Conservation (phyloP, 2,329 filamentous ascomycete species). For the Arthrocladium fulminans region DNA sequence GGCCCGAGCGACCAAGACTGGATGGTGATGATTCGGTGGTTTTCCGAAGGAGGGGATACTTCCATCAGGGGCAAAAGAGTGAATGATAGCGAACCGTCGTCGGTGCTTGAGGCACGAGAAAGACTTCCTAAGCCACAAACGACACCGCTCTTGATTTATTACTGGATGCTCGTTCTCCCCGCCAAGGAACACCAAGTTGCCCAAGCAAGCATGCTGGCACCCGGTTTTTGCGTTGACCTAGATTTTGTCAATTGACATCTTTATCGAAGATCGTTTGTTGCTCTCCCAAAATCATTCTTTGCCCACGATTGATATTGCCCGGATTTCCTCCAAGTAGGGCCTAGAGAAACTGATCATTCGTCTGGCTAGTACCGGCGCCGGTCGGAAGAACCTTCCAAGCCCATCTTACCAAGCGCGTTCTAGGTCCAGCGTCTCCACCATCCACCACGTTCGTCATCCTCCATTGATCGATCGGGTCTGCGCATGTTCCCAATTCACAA, state of each 20-base stretch:
- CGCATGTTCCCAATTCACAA: not conserved
- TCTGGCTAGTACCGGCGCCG: too few species aligned
- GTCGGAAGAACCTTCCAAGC: too few species aligned
- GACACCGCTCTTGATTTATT: not conserved
- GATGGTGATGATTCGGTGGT: not conserved
- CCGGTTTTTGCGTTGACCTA: not conserved
- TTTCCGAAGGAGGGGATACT: not conserved
- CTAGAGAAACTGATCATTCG: too few species aligned
- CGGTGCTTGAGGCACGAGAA: not conserved
- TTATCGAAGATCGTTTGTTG: not conserved
- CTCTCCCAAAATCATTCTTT: not conserved
- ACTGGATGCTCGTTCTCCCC: not conserved
- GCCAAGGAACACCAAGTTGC: not conserved
- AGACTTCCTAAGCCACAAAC: not conserved
- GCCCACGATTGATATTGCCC: not conserved
- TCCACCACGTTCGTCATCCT: constrained; percentile 7
- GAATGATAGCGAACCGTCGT: constrained; percentile 2
- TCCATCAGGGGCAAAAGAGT: not conserved
- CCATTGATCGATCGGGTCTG: not conserved
- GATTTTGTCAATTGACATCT: not conserved
- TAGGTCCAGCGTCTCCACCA: not conserved
- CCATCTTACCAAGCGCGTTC: not conserved
- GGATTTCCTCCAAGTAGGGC: not conserved
- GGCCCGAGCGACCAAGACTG: not conserved
- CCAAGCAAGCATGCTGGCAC: not conserved